Conservation (phyloP, 768 basidiomycete species). For the Obba rivulosa region DNA sequence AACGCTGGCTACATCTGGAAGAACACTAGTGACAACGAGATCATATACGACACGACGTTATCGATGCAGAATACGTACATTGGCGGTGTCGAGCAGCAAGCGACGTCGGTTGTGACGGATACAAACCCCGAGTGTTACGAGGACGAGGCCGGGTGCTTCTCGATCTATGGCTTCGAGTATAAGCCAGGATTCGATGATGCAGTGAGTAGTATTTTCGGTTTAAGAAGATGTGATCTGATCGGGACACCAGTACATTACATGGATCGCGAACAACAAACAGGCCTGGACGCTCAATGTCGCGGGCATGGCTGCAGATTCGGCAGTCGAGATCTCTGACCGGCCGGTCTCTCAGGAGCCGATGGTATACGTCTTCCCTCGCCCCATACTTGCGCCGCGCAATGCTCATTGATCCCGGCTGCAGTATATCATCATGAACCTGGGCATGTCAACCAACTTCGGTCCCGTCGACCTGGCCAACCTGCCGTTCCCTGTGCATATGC, state of each 20-base stretch:
- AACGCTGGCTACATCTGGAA: conserved; percentile 66
- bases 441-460: conserved; percentile 80
- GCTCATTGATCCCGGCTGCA: conserved; percentile 19
- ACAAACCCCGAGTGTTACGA: conserved; percentile 74
- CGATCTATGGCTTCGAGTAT: conserved; percentile 77
- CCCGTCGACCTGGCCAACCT: conserved; percentile 66
- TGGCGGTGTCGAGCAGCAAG: conserved; percentile 72
- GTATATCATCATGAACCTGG: conserved; percentile 85
- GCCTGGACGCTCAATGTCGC: conserved; percentile 73
- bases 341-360: conserved; percentile 82
- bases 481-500: conserved; percentile 68
- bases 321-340: conserved; percentile 56
- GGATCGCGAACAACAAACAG: conserved; percentile 64
- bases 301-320: conserved; percentile 59
- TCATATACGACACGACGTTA: conserved; percentile 50
- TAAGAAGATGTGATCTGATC: conserved; percentile 6
- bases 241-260: conserved; percentile 66
- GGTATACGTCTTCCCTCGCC: conserved; percentile 40
- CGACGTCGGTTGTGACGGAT: conserved; percentile 64
- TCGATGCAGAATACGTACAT: conserved; percentile 57
- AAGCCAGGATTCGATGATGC: conserved; percentile 59
- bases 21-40: conserved; percentile 54
- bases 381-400: neutral
- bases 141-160: conserved; percentile 51
- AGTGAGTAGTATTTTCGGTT: conserved; percentile 30